Percentiles rank a stretch among this genome's conserved stretches.
Conservation (phyloP, 768 basidiomycete species). For the Tricholoma saponaceum region DNA sequence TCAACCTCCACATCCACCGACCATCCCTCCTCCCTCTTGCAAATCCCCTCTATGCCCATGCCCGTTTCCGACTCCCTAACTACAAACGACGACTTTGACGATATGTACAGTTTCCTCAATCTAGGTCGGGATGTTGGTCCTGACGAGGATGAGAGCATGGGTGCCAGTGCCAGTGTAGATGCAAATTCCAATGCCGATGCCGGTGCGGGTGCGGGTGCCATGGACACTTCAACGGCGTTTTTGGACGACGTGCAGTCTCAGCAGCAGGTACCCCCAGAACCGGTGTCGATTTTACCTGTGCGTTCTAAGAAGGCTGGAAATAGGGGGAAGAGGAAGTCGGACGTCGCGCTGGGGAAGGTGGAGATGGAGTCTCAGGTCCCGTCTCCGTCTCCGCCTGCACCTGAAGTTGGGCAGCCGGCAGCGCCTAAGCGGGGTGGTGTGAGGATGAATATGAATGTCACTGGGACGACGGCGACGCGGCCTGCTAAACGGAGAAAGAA, state of each 20-base stretch:
- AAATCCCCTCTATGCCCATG: background rate
- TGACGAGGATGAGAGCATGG: background rate
- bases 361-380: background rate
- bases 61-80: background rate
- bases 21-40: background rate
- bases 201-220: background rate
- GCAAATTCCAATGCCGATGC: too few relatives aligned
- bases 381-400: background rate
- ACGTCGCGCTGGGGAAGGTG: background rate
- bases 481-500: slow-evolving; percentile 16
- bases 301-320: background rate
- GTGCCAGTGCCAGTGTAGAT: too few relatives aligned
- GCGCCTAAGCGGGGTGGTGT: background rate
- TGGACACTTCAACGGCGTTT: background rate
- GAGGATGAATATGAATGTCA: background rate
- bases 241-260: slow-evolving; percentile 1
- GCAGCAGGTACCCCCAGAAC: background rate
- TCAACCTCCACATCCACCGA: background rate
- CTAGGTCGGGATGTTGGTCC: background rate
- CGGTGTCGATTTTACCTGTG: background rate
- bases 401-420: background rate
- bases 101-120: background rate
- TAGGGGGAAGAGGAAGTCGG: background rate
- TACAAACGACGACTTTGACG: background rate
- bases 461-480: slow-evolving; percentile 1